Conservation (phyloP, 331 rosid species). For the Acacia pycnantha region DNA sequence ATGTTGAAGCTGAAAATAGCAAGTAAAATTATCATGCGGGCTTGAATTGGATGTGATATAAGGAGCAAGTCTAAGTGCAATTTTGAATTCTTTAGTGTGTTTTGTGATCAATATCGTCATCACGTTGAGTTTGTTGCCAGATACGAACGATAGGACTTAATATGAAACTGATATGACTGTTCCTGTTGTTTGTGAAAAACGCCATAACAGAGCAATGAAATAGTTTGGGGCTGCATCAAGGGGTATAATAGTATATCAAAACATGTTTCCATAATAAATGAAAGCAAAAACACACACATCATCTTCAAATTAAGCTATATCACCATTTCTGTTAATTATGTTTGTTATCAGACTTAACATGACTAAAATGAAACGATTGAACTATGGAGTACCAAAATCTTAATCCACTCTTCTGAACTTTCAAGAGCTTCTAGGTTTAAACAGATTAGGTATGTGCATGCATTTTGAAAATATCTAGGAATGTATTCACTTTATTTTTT, state of each 20-base stretch:
- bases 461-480: background rate
- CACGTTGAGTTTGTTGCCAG: background rate
- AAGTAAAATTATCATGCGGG: background rate
- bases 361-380: background rate
- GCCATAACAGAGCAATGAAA: background rate
- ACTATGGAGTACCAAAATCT: background rate
- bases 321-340: background rate
- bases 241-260: background rate
- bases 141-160: background rate
- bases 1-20: slow-evolving; percentile 52
- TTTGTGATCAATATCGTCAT: background rate
- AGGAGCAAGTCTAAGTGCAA: background rate
- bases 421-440: background rate
- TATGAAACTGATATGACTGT: background rate
- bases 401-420: background rate
- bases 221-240: background rate
- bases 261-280: background rate
- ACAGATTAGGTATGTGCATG: background rate
- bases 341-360: background rate
- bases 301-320: background rate
- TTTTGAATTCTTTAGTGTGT: background rate
- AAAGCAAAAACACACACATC: background rate
- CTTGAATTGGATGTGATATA: background rate
- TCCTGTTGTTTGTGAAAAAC: background rate
- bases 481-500: background rate